A percentile compares a stretch with the other conserved stretches of the same genome.
Evolutionary conservation across 1,284 basidiomycete genomes (phyloP).

Genomic region (Acaromyces ingoldii): DNA sequence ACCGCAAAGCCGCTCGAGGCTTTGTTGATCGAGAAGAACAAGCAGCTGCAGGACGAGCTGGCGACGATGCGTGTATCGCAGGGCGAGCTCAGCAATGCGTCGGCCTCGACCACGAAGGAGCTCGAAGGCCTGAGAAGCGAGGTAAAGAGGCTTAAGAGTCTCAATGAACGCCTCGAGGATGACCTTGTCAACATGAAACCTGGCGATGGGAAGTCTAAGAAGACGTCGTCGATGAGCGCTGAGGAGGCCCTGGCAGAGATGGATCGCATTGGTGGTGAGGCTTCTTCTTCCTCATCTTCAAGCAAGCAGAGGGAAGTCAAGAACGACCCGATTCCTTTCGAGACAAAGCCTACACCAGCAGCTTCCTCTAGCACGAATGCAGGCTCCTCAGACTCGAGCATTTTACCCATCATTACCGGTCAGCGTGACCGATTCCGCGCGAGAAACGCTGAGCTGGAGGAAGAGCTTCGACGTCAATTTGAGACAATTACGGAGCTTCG

Average conservation of each 20-base stretch:
- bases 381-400: constrained; percentile 1
- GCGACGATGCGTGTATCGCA: constrained; percentile 78
- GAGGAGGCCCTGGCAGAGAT: constrained; percentile 16
- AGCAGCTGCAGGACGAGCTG: constrained; percentile 84
- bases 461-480: constrained; percentile 90
- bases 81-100: constrained; percentile 14
- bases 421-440: constrained; percentile 93
- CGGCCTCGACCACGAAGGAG: constrained; percentile 56
- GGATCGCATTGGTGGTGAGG: constrained; percentile 9
- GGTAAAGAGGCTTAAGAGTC: constrained; percentile 66
- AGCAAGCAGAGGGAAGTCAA: not conserved
- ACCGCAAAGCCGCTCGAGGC: constrained; percentile 79
- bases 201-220: not conserved
- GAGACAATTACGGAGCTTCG: constrained; percentile 74
- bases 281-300: not conserved
- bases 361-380: constrained; percentile 8
- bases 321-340: not conserved
- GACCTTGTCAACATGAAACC: constrained; percentile 74
- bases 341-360: constrained; percentile 4
- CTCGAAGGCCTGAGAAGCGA: constrained; percentile 63
- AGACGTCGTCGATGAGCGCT: constrained; percentile 2
- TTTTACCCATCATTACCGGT: constrained; percentile 73
- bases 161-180: constrained; percentile 86
- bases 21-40: constrained; percentile 87
- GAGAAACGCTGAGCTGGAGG: constrained; percentile 91